Base-by-base conservation (phyloP, 177 flowering plant genomes). In the Tripterygium wilfordii region DNA sequence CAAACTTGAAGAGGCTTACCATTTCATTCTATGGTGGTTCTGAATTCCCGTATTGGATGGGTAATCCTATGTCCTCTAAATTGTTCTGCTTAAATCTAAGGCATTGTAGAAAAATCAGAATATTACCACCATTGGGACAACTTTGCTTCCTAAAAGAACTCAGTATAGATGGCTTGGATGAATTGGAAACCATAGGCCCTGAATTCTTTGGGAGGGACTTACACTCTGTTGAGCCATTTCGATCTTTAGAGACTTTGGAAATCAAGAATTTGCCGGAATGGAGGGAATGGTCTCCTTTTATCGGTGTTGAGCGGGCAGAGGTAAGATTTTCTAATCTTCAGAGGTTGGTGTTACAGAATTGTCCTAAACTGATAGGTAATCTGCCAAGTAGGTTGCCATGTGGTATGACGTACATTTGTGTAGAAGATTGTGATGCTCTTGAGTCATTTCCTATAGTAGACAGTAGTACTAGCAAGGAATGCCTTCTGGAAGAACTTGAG, bases 1-100 rank as follows among this genome's bases (percentile, higher is more conserved):
- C 3, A 6, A 40, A 51, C 14, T 28, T 51, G 16, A 44, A 36
- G 38, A 21, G 16, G 15, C 56, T 58, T 12, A 23, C 5, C 0
- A 29, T 58, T 5, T 1, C 3, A 4, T 13, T 0, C 29, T 58
- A 50, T 30, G 3, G 45, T 35, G 62, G 62, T 15, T 0, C 7
- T 13, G 6, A 14, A 27, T 49, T 58, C 15, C 45, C 62, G 51
- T 18, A 10, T 27, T 58, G 62, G 56, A 14, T 50, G 13, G 45
- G 44, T 0, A 9, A 36, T 36, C 50, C 36, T 0, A 41, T 49
- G 2, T 33, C 26, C n/a, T 17, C 43, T 10, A 27, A 49, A 9
- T 0, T 57, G 7, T 28, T 19, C 8, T 1, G 1, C 32, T 17
- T 57, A 2, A 15, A 3, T 1, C 54, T 57, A 13, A 2, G 0